phyloP scores from a whole-genome alignment of 495 filamentous ascomycete species.

The Letharia lupina region DNA sequence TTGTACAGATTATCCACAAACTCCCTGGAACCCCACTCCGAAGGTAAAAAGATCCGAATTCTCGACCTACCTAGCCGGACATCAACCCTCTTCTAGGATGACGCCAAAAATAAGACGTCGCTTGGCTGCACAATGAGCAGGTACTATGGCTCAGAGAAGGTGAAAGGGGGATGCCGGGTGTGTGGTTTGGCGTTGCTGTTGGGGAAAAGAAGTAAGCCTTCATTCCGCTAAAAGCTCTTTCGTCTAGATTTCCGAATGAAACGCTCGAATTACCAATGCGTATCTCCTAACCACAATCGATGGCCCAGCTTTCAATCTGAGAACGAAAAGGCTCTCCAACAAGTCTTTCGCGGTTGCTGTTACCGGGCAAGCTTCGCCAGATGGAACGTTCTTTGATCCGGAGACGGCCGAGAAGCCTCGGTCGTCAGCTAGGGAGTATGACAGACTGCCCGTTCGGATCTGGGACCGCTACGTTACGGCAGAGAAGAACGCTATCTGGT shows the following conservation, averaged over 20 bases:
- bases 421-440: not conserved
- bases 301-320: not conserved
- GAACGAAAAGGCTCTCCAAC: not conserved
- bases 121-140: not conserved
- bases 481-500: not conserved
- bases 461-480: not conserved
- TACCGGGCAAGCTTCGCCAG: not conserved
- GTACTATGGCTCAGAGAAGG: not conserved
- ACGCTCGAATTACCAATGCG: not conserved
- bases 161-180: not conserved
- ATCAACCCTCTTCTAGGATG: not conserved
- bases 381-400: not conserved
- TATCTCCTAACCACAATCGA: not conserved
- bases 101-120: not conserved
- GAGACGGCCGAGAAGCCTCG: not conserved
- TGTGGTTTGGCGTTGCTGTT: not conserved
- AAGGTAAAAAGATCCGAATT: not conserved
- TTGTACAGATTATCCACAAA: not conserved
- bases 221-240: not conserved
- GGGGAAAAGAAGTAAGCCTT: not conserved
- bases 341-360: not conserved
- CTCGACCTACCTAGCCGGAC: not conserved
- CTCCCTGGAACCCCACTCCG: not conserved
- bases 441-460: not conserved
- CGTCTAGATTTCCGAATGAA: not conserved